phyloP scores from a whole-genome alignment of 495 filamentous ascomycete species.

The Chaetomium fimeti region DNA sequence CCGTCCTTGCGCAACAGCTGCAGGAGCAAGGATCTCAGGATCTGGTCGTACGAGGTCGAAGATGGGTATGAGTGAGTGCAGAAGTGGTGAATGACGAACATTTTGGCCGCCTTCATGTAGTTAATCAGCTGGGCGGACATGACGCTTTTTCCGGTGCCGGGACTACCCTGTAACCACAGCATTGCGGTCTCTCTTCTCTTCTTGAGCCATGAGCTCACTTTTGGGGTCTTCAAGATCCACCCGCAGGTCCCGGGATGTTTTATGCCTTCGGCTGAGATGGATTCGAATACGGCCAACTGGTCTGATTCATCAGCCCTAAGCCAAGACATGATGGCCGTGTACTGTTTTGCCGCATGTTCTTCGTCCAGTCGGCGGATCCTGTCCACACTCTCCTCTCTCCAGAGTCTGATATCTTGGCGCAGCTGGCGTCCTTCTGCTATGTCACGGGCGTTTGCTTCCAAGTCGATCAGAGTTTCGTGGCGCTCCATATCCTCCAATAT shows the following conservation, averaged over 20 bases:
- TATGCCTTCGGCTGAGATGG: background rate
- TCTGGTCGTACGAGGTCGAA: background rate
- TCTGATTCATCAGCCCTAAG: background rate
- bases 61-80: background rate
- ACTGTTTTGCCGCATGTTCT: background rate
- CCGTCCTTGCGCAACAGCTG: background rate
- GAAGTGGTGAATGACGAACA: constrained; percentile 10
- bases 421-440: background rate
- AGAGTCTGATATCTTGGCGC: constrained; percentile 1
- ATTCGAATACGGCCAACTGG: background rate
- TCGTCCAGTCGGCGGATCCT: background rate
- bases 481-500: background rate
- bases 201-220: background rate
- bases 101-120: background rate
- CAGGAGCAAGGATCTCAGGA: background rate
- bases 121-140: background rate
- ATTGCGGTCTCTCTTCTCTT: background rate
- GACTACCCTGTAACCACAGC: background rate
- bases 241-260: background rate
- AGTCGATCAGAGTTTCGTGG: background rate
- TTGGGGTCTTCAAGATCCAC: background rate
- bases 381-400: constrained; percentile 4
- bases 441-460: constrained; percentile 2
- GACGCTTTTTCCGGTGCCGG: background rate
- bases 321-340: constrained; percentile 2